phyloP scores from a whole-genome alignment of 2,329 filamentous ascomycete genomes.

The Neoscytalidium dimidiatum region DNA sequence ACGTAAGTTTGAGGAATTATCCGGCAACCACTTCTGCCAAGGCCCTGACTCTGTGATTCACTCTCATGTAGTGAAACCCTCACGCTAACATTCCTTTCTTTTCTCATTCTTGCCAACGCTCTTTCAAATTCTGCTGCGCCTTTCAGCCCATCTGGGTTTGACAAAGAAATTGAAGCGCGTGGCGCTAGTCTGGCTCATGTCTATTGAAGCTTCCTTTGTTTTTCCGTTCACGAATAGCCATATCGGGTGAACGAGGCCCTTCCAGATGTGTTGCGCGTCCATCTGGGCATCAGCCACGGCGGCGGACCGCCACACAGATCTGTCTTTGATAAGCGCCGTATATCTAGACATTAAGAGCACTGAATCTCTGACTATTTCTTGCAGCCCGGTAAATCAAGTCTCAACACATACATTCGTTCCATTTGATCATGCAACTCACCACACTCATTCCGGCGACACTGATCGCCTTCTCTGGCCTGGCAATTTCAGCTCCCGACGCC shows the following conservation, averaged over 20 bases:
- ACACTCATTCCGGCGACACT: conserved; percentile 3
- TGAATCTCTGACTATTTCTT: background rate
- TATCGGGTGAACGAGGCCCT: background rate
- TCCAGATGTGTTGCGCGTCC: background rate
- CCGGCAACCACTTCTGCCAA: no score
- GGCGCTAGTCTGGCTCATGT: background rate
- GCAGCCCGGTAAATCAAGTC: background rate
- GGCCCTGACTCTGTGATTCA: no score
- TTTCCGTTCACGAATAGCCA: background rate
- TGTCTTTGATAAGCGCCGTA: background rate
- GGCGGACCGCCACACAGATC: background rate
- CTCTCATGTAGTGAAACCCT: no score
- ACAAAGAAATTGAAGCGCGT: background rate
- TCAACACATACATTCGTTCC: conserved; percentile 1
- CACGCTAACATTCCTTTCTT: background rate
- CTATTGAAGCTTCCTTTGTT: background rate
- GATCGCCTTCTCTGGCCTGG: background rate
- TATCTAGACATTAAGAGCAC: background rate
- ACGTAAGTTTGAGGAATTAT: no score
- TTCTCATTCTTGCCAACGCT: background rate
- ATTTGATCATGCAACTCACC: background rate
- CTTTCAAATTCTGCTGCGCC: background rate
- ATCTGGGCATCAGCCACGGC: background rate
- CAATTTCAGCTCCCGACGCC: background rate
- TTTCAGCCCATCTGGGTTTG: background rate